Base-by-base conservation (phyloP, 2,329 filamentous ascomycete genomes). In the Penicillium janthinellum region DNA sequence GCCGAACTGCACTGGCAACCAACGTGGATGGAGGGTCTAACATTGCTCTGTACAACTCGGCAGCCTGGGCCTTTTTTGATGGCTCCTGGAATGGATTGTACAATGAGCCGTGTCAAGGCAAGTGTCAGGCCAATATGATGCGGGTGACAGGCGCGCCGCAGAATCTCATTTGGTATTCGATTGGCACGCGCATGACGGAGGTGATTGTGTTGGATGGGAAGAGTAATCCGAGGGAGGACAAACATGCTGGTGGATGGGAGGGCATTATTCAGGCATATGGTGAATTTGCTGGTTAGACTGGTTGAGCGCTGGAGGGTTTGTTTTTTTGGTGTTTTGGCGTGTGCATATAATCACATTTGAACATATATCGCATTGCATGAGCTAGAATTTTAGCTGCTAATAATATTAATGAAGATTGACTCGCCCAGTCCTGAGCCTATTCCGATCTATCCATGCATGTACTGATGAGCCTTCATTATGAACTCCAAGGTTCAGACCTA, bases 21-120 rank as follows among this genome's bases (percentile, higher is more conserved):
- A 73, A 73, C 34, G 60, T 75, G 5, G 66, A 74, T n/a, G 71
- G 71, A 17, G 71, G 72, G 1, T 63, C 64, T 0, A 54, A 75
- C 15, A 64, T 75, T 7, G 67, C 69, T 7, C 52, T 75, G 0
- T 75, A 75, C 50, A 73, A 71, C 20, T 71, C 73, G 0, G 73
- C 72, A 3, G 71, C 70, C 2, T 75, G 73, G 73, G 68, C 72
- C 1, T 75, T 75, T 56, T 75, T 75, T 51, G 66, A 75, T 15
- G 68, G 69, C 8, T 62, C 52, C 5, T 71, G 69, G 69, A 67
- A 70, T 31, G 69, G 67, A 3, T 45, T 62, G 7, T 72, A 74
- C n/a, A 67, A 69, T n/a, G 65, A 70, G 34, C 66, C 69, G 0
- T 74, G 72, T 47, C 61, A 64, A 8, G 71, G 70, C 2, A 67